A percentile compares a stretch with the other conserved stretches of the same genome.
Conservation (phyloP, 768 basidiomycete genomes). For the Hysterangium stoloniferum region DNA sequence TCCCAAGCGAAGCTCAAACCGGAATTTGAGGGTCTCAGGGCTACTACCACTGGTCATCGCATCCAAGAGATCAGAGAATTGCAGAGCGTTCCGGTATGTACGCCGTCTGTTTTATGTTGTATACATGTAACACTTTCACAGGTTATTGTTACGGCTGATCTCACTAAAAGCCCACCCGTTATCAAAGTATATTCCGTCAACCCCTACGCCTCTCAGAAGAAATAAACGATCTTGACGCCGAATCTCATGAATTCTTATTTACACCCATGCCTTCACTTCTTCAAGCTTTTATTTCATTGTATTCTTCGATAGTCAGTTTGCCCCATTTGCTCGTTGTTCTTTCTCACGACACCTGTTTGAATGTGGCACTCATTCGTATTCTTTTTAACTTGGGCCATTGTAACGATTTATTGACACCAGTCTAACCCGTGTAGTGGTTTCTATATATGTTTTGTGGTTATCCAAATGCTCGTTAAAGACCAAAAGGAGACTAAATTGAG, state of each 20-base stretch:
- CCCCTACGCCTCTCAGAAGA: conserved; percentile 66
- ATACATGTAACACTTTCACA: conserved; percentile 24
- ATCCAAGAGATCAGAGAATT: conserved; percentile 93
- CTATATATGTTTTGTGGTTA: no score
- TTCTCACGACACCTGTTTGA: no score
- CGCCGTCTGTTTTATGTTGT: not conserved
- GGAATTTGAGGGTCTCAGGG: conserved; percentile 76
- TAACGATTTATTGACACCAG: no score
- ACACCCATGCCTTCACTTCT: no score
- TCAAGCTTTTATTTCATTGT: no score
- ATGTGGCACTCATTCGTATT: no score
- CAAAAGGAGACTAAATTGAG: no score
- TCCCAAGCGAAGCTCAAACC: conserved; percentile 73
- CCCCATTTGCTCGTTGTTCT: no score
- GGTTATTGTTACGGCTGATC: conserved; percentile 92
- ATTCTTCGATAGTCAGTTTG: no score
- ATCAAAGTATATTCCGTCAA: conserved; percentile 97
- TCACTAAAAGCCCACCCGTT: conserved; percentile 93
- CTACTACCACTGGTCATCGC: conserved; percentile 72
- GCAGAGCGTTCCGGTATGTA: conserved; percentile 84
- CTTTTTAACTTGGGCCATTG: no score
- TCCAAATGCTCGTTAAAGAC: no score
- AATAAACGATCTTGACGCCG: conserved; percentile 21
- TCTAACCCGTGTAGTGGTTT: no score
- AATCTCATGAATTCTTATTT: not conserved